phyloP scores from a whole-genome alignment of 2,329 filamentous ascomycete genomes.

The Fusarium graminum region DNA sequence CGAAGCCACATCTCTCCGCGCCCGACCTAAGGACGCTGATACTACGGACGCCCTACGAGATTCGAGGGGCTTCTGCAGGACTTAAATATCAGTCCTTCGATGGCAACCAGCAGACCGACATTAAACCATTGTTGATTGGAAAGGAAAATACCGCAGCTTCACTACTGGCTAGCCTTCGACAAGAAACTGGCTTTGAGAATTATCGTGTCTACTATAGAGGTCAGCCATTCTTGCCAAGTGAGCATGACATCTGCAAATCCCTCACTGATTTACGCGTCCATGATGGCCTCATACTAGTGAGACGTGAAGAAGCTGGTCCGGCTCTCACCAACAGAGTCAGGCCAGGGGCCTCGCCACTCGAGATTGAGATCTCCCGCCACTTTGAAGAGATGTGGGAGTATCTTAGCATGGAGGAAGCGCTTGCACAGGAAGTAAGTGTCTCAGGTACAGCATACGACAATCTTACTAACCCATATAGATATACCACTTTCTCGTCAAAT shows the following conservation, averaged over 20 bases:
- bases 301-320: slow-evolving; percentile 65
- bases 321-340: slow-evolving; percentile 60
- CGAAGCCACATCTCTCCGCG: slow-evolving; percentile 69
- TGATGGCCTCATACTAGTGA: slow-evolving; percentile 75
- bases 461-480: slow-evolving; percentile 61
- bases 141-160: slow-evolving; percentile 77
- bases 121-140: slow-evolving; percentile 75
- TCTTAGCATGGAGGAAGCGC: slow-evolving; percentile 77
- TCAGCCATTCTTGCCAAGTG: slow-evolving; percentile 71
- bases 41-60: slow-evolving; percentile 62
- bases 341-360: slow-evolving; percentile 71
- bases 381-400: slow-evolving; percentile 88
- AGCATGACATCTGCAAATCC: slow-evolving; percentile 70
- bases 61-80: slow-evolving; percentile 73
- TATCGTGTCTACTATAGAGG: slow-evolving; percentile 80
- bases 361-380: slow-evolving; percentile 83
- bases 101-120: slow-evolving; percentile 68
- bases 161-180: slow-evolving; percentile 74
- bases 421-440: slow-evolving; percentile 73
- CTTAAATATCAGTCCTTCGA: slow-evolving; percentile 82
- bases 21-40: slow-evolving; percentile 69
- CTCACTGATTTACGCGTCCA: slow-evolving; percentile 76
- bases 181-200: slow-evolving; percentile 80
- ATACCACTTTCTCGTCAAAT: slow-evolving; percentile 76
- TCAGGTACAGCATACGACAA: neutral